phyloP scores from a whole-genome alignment of 1,284 basidiomycete genomes.

The Microstroma glucosiphilum region DNA sequence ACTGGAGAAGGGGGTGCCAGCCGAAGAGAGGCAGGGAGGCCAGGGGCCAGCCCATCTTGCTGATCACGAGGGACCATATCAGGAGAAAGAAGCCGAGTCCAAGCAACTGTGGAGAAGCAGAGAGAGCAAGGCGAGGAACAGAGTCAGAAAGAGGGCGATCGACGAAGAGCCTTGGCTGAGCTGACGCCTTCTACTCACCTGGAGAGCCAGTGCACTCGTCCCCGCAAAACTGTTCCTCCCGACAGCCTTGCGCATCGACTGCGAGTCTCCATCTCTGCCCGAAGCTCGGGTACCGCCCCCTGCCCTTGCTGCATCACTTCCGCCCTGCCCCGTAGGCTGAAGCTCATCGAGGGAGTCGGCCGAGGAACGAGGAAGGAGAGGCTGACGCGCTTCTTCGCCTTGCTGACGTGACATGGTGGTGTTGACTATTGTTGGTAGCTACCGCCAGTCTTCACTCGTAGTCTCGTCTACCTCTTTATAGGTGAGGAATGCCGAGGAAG shows the following conservation, averaged over 20 bases:
- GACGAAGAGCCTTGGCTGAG: background rate
- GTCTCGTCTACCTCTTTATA: too few relatives aligned
- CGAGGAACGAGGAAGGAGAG: too few relatives aligned
- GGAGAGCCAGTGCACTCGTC: background rate
- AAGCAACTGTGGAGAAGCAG: slow-evolving; percentile 10
- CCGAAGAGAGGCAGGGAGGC: slow-evolving; percentile 30
- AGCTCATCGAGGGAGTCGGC: too few relatives aligned
- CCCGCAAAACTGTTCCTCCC: background rate
- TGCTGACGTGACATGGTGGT: too few relatives aligned
- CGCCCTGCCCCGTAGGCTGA: too few relatives aligned
- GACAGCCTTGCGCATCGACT: background rate
- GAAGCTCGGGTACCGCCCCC: too few relatives aligned
- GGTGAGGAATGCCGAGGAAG: too few relatives aligned
- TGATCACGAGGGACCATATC: slow-evolving; percentile 26
- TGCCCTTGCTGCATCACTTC: too few relatives aligned
- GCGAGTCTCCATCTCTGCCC: background rate
- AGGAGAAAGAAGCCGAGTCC: slow-evolving; percentile 27
- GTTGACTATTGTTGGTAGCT: too few relatives aligned
- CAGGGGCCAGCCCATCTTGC: slow-evolving; percentile 14
- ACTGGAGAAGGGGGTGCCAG: slow-evolving; percentile 36
- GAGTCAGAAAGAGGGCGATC: background rate
- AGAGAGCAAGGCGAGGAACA: background rate
- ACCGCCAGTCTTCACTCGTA: too few relatives aligned
- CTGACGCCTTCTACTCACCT: background rate
- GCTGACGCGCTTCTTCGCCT: too few relatives aligned